These are phyloP conservation scores for Lineolata rhizophorae DNA, from an alignment of 495 filamentous ascomycete genomes.

Conservation along the genomic window DNA sequence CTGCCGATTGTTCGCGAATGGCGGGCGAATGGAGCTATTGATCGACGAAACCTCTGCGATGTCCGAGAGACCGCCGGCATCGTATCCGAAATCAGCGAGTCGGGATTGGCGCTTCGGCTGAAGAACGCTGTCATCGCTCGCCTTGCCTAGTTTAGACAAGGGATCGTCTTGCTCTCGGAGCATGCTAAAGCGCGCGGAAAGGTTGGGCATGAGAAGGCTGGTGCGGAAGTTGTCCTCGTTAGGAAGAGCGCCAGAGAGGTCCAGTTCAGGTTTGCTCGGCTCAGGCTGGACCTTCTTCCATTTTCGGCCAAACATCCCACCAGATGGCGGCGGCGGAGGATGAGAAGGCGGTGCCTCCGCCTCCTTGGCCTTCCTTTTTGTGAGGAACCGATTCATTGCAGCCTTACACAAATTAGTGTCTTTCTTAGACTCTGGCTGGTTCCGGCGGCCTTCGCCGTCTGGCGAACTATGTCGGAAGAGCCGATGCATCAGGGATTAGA, in stretches of 20 bases:
- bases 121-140: constrained; percentile 81
- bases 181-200: constrained; percentile 94
- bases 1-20: constrained; percentile 26
- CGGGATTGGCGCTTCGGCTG: constrained; percentile 61
- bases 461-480: too few species aligned
- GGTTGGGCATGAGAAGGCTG: constrained; percentile 82
- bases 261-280: constrained; percentile 36
- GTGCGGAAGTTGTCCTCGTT: constrained; percentile 85
- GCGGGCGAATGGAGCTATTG: constrained; percentile 36
- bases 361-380: constrained; percentile 15
- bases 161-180: constrained; percentile 84
- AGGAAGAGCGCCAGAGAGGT: constrained; percentile 54
- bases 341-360: too few species aligned
- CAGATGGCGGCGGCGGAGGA: constrained; percentile 4
- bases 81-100: constrained; percentile 27
- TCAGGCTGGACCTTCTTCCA: constrained; percentile 31
- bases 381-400: constrained; percentile 21
- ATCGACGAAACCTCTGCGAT: constrained; percentile 80
- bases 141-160: constrained; percentile 66
- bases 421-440: too few species aligned
- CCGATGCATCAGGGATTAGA: too few species aligned
- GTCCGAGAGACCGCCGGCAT: constrained; percentile 42
- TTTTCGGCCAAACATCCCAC: constrained; percentile 22
- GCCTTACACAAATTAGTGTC: constrained; percentile 17
- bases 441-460: too few species aligned